Evolutionary conservation across 1,139 yeast species (phyloP).

Genomic region (Petasospora fabianii): DNA sequence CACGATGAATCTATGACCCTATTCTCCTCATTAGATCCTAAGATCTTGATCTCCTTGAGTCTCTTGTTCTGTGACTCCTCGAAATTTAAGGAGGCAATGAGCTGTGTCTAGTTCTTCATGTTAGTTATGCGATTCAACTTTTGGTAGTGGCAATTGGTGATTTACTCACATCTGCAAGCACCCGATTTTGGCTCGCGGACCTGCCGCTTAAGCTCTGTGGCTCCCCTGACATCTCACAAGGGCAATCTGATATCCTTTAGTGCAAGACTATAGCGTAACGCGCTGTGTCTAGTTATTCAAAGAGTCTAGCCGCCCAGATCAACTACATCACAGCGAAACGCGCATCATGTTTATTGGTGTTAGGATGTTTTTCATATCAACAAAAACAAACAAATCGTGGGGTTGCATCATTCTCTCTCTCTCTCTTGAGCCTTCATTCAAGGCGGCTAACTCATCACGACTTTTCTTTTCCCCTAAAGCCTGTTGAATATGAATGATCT

Average conservation of each 20-base stretch:
- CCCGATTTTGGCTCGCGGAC: background rate
- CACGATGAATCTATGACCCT: slow-evolving; percentile 23
- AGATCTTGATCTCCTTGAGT: slow-evolving; percentile 12
- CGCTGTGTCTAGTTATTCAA: too few species aligned
- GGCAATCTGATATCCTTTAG: too few species aligned
- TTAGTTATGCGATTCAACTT: too few species aligned
- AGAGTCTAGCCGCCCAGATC: too few species aligned
- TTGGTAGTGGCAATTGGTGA: too few species aligned
- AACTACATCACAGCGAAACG: too few species aligned
- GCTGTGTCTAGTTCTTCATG: slow-evolving; percentile 18
- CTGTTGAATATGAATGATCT: background rate
- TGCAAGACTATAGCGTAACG: too few species aligned
- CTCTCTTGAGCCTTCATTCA: background rate
- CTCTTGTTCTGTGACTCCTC: slow-evolving; percentile 13
- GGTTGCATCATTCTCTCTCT: too few species aligned
- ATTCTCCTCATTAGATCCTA: slow-evolving; percentile 22
- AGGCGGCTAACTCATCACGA: background rate
- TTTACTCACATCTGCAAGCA: slow-evolving; percentile 2
- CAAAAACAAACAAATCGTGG: background rate
- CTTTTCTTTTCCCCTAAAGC: too few species aligned
- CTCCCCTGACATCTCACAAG: too few species aligned
- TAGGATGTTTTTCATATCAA: background rate
- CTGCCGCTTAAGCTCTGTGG: slow-evolving; percentile 1
- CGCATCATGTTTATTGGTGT: too few species aligned
- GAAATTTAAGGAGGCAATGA: slow-evolving; percentile 11